phyloP scores from a whole-genome alignment of 2,329 filamentous ascomycete genomes.

The Neonectria hederae region DNA sequence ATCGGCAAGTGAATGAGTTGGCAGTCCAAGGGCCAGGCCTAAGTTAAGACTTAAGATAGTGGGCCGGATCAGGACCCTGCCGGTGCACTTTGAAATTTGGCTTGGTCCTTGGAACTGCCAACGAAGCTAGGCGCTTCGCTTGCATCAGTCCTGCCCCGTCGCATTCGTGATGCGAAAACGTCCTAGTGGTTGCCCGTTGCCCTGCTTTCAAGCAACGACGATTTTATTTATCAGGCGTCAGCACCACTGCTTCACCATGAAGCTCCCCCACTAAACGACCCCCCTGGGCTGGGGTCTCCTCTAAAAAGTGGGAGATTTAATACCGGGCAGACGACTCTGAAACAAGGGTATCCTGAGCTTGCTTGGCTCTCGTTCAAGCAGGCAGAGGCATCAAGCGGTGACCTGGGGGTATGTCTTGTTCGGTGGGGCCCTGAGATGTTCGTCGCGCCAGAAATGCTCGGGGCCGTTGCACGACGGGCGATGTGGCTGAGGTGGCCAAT shows the following conservation, averaged over 20 bases:
- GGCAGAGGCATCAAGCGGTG: constrained; percentile 3
- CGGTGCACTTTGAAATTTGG: constrained; percentile 14
- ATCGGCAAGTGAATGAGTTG: constrained; percentile 27
- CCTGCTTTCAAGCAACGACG: not conserved
- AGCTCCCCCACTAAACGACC: constrained; percentile 17
- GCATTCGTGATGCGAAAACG: constrained; percentile 12
- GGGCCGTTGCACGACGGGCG: not conserved
- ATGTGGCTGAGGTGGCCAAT: constrained; percentile 11
- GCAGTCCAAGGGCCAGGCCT: constrained; percentile 8
- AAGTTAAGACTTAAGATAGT: constrained; percentile 4
- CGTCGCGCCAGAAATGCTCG: not conserved
- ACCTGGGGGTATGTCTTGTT: not conserved
- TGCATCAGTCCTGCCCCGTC: constrained; percentile 2
- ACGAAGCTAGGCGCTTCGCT: not conserved
- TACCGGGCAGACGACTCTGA: constrained; percentile 28
- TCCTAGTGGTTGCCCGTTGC: not conserved
- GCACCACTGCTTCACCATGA: constrained; percentile 37
- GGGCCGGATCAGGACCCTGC: constrained; percentile 17
- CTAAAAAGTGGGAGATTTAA: constrained; percentile 23
- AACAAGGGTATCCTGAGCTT: constrained; percentile 26
- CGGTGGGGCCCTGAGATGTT: not conserved
- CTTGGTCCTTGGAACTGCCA: constrained; percentile 11
- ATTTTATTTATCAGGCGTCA: constrained; percentile 10
- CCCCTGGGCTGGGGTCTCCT: constrained; percentile 1
- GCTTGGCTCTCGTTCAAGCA: constrained; percentile 5